Conservation (phyloP, 2,329 filamentous ascomycete species). For the Zasmidium angulare region DNA sequence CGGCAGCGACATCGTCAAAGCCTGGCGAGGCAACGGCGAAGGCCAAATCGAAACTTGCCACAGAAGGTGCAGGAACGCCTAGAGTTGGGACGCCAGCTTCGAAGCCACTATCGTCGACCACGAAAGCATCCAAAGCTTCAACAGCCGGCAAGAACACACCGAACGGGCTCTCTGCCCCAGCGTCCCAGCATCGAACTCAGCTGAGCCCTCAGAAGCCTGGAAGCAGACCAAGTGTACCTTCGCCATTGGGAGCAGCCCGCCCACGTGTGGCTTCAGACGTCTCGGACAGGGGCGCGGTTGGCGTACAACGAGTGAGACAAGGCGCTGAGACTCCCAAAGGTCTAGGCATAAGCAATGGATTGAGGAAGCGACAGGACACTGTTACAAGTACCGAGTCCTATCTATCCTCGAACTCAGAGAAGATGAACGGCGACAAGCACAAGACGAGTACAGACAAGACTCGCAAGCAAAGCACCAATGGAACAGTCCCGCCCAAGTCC, state of each 20-base stretch:
- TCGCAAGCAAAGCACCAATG: constrained; percentile 39
- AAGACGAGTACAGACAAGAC: constrained; percentile 18
- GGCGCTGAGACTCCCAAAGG: constrained; percentile 43
- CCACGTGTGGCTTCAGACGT: constrained; percentile 62
- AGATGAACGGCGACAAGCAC: constrained; percentile 18
- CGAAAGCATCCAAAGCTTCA: constrained; percentile 19
- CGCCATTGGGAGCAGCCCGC: constrained; percentile 61
- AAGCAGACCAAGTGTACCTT: constrained; percentile 61
- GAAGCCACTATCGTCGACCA: constrained; percentile 13
- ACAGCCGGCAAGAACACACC: constrained; percentile 29
- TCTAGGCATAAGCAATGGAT: constrained; percentile 43
- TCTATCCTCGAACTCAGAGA: constrained; percentile 18
- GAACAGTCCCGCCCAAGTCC: constrained; percentile 32
- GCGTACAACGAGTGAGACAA: constrained; percentile 26
- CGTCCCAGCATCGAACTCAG: constrained; percentile 34
- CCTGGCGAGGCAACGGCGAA: constrained; percentile 24
- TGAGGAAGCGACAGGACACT: constrained; percentile 33
- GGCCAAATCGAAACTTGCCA: constrained; percentile 2
- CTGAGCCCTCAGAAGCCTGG: constrained; percentile 40
- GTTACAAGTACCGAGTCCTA: constrained; percentile 28
- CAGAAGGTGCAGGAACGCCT: constrained; percentile 18
- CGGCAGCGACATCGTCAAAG: constrained; percentile 21
- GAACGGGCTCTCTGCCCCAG: constrained; percentile 25
- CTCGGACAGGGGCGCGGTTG: constrained; percentile 29
- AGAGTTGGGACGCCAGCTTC: constrained; percentile 6